These are phyloP conservation scores for Leccinum imitatum DNA, from an alignment of 768 basidiomycete genomes.

Conservation along the genomic window DNA sequence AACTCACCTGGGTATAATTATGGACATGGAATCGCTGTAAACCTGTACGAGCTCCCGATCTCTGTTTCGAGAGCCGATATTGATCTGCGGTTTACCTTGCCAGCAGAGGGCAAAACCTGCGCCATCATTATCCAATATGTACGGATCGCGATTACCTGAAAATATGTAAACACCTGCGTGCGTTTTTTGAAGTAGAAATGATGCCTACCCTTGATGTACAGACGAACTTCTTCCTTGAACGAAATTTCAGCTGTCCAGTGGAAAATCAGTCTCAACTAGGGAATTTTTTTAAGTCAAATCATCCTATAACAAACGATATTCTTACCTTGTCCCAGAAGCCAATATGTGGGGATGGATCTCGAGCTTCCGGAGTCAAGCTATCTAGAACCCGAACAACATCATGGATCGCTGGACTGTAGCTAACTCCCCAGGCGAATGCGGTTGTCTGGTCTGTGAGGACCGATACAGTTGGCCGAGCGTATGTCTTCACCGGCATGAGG, in stretches of 20 bases:
- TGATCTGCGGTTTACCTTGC: constrained; percentile 70
- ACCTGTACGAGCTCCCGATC: constrained; percentile 83
- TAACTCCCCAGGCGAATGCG: constrained; percentile 85
- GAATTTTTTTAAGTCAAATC: constrained; percentile 4
- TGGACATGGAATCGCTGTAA: constrained; percentile 71
- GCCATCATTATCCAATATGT: constrained; percentile 63
- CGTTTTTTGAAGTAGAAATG: constrained; percentile 7
- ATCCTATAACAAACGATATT: constrained; percentile 1
- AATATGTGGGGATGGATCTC: constrained; percentile 77
- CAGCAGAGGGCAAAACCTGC: constrained; percentile 88
- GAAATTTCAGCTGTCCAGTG: constrained; percentile 76
- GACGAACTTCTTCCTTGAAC: constrained; percentile 70
- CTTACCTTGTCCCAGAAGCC: constrained; percentile 96
- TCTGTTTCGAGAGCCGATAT: constrained; percentile 67
- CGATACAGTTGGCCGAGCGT: constrained; percentile 70
- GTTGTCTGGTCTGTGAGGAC: constrained; percentile 66
- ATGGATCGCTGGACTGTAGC: constrained; percentile 82
- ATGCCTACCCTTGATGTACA: constrained; percentile 80
- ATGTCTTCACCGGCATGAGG: constrained; percentile 93
- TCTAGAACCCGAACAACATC: constrained; percentile 85
- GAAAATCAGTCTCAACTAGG: constrained; percentile 69
- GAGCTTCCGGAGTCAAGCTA: constrained; percentile 70
- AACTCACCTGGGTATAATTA: constrained; percentile 83
- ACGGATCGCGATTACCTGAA: constrained; percentile 81
- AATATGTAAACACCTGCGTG: constrained; percentile 8